Conservation (phyloP, 306 rosid species). For the Arachis hypogaea region DNA sequence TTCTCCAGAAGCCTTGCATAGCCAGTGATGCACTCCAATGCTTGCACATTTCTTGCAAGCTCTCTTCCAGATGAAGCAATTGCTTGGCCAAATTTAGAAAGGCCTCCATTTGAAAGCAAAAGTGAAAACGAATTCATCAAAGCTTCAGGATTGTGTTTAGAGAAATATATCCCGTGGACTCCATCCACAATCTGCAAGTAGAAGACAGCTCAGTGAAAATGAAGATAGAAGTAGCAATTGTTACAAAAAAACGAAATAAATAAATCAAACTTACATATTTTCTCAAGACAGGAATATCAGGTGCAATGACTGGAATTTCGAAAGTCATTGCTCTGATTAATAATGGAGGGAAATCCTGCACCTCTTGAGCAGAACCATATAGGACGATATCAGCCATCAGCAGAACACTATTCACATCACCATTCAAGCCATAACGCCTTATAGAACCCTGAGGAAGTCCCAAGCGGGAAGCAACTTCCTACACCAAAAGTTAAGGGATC, state of each 20-base stretch:
- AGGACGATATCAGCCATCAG: conserved; percentile 91
- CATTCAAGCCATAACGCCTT: conserved; percentile 75
- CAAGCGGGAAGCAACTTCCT: conserved; percentile 85
- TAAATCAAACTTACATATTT: conserved; percentile 72
- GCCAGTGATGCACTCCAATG: conserved; percentile 79
- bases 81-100: conserved; percentile 73
- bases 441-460: conserved; percentile 83
- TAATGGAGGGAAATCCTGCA: conserved; percentile 91
- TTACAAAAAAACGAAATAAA: conserved; percentile 40
- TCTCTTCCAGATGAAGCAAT: conserved; percentile 88
- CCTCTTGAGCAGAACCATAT: conserved; percentile 90
- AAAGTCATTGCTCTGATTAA: conserved; percentile 87
- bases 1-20: conserved; percentile 92
- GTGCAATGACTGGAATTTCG: conserved; percentile 78
- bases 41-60: conserved; percentile 74
- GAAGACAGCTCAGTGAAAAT: conserved; percentile 36
- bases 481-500: conserved; percentile 51
- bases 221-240: conserved; percentile 21
- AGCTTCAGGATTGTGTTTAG: conserved; percentile 80
- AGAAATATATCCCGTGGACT: conserved; percentile 68
- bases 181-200: conserved; percentile 73
- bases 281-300: conserved; percentile 76
- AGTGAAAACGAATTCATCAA: conserved; percentile 78
- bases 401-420: conserved; percentile 73
- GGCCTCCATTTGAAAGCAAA: conserved; percentile 80